Evolutionary conservation across 1,284 basidiomycete genomes (phyloP).

Genomic region (Ustilago cynodontis): DNA sequence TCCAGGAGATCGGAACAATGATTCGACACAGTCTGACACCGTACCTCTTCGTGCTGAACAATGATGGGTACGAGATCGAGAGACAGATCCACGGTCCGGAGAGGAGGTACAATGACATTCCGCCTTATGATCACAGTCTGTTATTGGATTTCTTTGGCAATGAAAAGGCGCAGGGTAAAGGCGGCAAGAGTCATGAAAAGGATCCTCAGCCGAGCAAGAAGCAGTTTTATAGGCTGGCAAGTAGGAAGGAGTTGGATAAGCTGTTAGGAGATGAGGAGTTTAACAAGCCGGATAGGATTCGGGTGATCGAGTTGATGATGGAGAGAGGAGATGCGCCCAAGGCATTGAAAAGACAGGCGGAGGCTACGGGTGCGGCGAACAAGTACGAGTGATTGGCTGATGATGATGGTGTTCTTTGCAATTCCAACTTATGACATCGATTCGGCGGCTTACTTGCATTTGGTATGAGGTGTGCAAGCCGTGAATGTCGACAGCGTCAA

Average conservation of each 20-base stretch:
- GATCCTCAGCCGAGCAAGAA: conserved; percentile 73
- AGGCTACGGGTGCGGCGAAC: conserved; percentile 70
- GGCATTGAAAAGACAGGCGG: conserved; percentile 75
- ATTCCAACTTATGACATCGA: not conserved
- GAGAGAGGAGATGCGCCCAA: conserved; percentile 79
- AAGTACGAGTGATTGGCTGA: conserved; percentile 31
- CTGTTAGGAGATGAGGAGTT: conserved; percentile 77
- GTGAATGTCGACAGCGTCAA: too few relatives aligned
- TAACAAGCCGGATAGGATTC: conserved; percentile 76
- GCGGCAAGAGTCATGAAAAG: conserved; percentile 64
- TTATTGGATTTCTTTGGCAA: conserved; percentile 60
- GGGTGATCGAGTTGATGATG: conserved; percentile 85
- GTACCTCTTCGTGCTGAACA: conserved; percentile 87
- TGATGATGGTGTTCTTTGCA: too few relatives aligned
- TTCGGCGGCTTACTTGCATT: not conserved
- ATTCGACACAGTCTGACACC: conserved; percentile 78
- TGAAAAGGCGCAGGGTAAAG: conserved; percentile 14
- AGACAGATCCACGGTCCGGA: conserved; percentile 79
- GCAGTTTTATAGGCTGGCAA: conserved; percentile 77
- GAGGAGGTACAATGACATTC: conserved; percentile 68
- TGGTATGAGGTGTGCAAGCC: not conserved
- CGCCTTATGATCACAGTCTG: conserved; percentile 49
- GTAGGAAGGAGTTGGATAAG: conserved; percentile 76
- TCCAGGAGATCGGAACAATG: conserved; percentile 80
- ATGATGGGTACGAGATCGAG: conserved; percentile 83